These are phyloP conservation scores for Piper betle DNA, from an alignment of 164 flowering plant species.

Conservation along the genomic window DNA sequence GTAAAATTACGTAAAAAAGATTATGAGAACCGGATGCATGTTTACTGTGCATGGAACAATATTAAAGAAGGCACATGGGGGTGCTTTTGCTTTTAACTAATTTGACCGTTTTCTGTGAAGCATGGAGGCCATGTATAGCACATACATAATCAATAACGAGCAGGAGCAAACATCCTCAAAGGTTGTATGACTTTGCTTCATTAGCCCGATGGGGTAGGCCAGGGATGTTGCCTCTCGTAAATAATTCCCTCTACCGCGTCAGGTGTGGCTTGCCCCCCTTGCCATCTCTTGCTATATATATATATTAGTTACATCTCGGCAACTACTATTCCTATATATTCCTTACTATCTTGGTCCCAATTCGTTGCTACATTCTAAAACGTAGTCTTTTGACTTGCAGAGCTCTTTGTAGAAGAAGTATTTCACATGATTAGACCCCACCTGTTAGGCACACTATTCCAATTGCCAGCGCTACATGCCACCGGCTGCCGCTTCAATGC, in stretches of 20 bases:
- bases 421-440: conserved; percentile 3
- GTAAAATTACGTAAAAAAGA: too few relatives aligned
- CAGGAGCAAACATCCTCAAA: background rate
- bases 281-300: background rate
- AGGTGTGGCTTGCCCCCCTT: conserved; percentile 1
- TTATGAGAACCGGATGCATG: too few relatives aligned
- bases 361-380: too few relatives aligned
- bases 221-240: background rate
- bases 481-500: background rate
- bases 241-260: conserved; percentile 1
- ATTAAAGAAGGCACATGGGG: too few relatives aligned
- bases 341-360: background rate
- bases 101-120: background rate
- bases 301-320: too few relatives aligned
- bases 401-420: too few relatives aligned
- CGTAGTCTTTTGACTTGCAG: background rate
- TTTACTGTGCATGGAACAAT: too few relatives aligned
- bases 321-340: conserved; percentile 1
- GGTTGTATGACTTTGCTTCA: background rate
- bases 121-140: background rate
- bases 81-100: too few relatives aligned
- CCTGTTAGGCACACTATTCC: conserved; percentile 2
- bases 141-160: too few relatives aligned
- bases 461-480: conserved; percentile 5
- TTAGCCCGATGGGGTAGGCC: conserved; percentile 1